Evolutionary conservation across 1,284 basidiomycete genomes (phyloP), one percentile per base, ranked within the genome.

Genomic region (Trichosporon coremiiforme): DNA sequence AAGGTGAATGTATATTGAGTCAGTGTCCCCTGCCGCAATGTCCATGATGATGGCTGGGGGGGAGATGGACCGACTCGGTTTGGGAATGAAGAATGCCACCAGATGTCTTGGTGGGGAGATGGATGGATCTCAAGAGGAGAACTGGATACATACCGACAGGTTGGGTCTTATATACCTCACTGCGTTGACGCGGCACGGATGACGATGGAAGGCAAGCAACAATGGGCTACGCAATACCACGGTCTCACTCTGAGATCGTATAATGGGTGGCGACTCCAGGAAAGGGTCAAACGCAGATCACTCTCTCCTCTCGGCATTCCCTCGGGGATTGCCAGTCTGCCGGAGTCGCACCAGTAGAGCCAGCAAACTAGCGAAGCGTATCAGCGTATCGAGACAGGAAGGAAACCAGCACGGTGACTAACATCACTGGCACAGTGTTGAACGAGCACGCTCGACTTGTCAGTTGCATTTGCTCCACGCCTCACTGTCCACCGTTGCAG

Each of bases 51-150:
- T 60, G 57, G 57, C 17, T 22, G 57, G 15, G 57, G 57, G 57
- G 57, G 29, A 35, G 57, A 60, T 60, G 57, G 55, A 31, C 31
- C 57, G 20, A 31, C 29, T 31, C 57, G 57, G 8, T 0, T 45
- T 33, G 8, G 2, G 57, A 12, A 10, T 5, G 31, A n/a, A 17
- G 29, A 33, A n/a, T 15, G 57, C 57, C 57, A 60, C 57, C 57
- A 60, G 57, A 60, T 31, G 57, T 60, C 57, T 60, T 60, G 57
- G 57, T 60, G 57, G 57, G 57, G 57, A 60, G 57, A 60, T 60
- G 57, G 57, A 60, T 60, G 57, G 57, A 60, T 60, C 57, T 60
- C 57, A n/a, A 35, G 57, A 15, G 8, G n/a, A 12, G 22, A 8
- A 4, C 33, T 10, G 15, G n/a, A n/a, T 20, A 20, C 47, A 22